Evolutionary conservation across 225 moss, liverwort and hornwort species (phyloP).

Genomic region (Asterella californica): DNA sequence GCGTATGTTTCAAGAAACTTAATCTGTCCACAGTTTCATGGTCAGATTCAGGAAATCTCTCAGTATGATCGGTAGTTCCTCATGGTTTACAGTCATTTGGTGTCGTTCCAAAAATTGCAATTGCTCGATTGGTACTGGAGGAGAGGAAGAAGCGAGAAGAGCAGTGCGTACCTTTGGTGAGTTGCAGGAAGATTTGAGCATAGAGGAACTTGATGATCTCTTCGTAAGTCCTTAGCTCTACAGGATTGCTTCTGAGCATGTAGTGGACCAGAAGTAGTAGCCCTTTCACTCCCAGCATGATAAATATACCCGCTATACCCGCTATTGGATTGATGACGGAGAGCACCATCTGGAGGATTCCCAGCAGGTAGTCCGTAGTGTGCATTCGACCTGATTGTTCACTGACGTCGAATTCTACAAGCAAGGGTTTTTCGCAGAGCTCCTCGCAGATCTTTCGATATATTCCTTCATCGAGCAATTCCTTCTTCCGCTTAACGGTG

Average conservation of each 20-base stretch:
- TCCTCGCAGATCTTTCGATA: background rate
- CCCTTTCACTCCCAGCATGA: background rate
- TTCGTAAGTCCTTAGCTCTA: conserved; percentile 1
- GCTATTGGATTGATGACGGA: background rate
- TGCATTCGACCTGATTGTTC: background rate
- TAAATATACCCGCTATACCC: background rate
- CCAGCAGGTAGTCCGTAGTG: background rate
- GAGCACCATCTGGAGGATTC: background rate
- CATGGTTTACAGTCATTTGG: too few species aligned
- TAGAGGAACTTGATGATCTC: background rate
- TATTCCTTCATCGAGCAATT: background rate
- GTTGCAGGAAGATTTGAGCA: background rate
- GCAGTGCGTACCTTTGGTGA: background rate
- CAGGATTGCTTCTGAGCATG: background rate
- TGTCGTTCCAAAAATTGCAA: too few species aligned
- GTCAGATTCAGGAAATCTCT: too few species aligned
- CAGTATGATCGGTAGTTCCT: too few species aligned
- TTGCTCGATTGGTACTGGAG: background rate
- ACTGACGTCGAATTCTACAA: background rate
- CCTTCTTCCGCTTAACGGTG: background rate
- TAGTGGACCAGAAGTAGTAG: background rate
- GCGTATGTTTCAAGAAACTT: too few species aligned
- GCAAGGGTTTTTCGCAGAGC: conserved; percentile 2
- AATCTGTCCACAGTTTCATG: too few species aligned
- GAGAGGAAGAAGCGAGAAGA: background rate